Evolutionary conservation across 805 yeast species (phyloP).

Genomic region (Cyberlindnera meyerae): DNA sequence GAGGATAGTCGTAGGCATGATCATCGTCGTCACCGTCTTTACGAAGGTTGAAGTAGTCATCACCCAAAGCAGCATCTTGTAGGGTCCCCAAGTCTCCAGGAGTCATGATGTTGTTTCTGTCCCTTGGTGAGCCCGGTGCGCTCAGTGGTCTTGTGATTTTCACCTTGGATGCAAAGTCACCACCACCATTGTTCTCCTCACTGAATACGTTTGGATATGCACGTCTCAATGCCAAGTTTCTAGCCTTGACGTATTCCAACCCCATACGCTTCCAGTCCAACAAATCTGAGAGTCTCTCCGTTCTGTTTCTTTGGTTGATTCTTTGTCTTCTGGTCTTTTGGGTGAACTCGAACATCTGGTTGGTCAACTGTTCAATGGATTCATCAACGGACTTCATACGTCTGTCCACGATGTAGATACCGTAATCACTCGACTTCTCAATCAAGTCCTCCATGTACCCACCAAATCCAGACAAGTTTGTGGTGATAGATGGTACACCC

Average conservation of each 20-base stretch:
- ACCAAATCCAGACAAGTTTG: constrained; percentile 94
- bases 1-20: constrained; percentile 37
- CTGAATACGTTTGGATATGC: constrained; percentile 87
- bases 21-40: constrained; percentile 43
- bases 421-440: constrained; percentile 91
- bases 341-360: constrained; percentile 85
- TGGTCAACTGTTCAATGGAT: constrained; percentile 82
- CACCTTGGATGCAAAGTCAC: constrained; percentile 40
- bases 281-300: constrained; percentile 87
- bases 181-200: constrained; percentile 18
- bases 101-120: constrained; percentile 74
- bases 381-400: constrained; percentile 90
- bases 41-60: constrained; percentile 62
- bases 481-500: constrained; percentile 98
- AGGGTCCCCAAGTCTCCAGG: constrained; percentile 98
- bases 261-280: constrained; percentile 99
- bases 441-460: constrained; percentile 98
- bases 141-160: constrained; percentile 88
- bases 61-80: constrained; percentile 81
- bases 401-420: constrained; percentile 94
- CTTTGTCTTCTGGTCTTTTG: constrained; percentile 92
- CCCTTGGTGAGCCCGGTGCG: constrained; percentile 96
- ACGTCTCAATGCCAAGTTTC: constrained; percentile 84
- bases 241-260: constrained; percentile 89
- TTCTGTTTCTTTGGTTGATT: constrained; percentile 95